Conservation (phyloP, 768 basidiomycete genomes). For the Leucocoprinus birnbaumii region DNA sequence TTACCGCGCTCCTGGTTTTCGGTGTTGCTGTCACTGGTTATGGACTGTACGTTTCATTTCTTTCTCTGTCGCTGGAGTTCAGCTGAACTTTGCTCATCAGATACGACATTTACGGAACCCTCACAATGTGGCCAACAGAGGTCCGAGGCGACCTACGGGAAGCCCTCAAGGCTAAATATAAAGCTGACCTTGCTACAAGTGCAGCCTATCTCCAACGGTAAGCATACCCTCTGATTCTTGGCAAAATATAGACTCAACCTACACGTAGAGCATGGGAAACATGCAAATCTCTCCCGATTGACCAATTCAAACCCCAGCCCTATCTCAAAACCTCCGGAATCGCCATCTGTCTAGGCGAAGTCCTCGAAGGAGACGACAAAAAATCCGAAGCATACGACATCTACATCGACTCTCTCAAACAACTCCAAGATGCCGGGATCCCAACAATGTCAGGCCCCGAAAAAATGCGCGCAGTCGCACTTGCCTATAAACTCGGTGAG, state of each 20-base stretch:
- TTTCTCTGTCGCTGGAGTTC: too few relatives aligned
- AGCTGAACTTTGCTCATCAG: background rate
- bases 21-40: conserved; percentile 29
- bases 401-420: conserved; percentile 32
- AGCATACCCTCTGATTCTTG: conserved; percentile 15
- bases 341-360: conserved; percentile 56
- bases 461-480: conserved; percentile 14
- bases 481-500: conserved; percentile 38
- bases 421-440: conserved; percentile 26
- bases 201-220: conserved; percentile 54
- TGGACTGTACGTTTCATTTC: conserved; percentile 27
- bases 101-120: conserved; percentile 45
- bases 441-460: conserved; percentile 16
- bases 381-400: conserved; percentile 33
- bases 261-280: conserved; percentile 22
- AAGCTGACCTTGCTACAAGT: conserved; percentile 50
- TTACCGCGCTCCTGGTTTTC: conserved; percentile 25
- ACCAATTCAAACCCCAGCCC: conserved; percentile 39
- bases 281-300: conserved; percentile 40
- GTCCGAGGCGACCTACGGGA: conserved; percentile 62
- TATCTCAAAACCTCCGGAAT: conserved; percentile 70
- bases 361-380: conserved; percentile 42
- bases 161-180: conserved; percentile 60
- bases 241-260: background rate
- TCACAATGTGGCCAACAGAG: conserved; percentile 67